Percentiles rank a stretch among this genome's conserved stretches.
phyloP scores from a whole-genome alignment of 306 rosid species.

The Fagus crenata region DNA sequence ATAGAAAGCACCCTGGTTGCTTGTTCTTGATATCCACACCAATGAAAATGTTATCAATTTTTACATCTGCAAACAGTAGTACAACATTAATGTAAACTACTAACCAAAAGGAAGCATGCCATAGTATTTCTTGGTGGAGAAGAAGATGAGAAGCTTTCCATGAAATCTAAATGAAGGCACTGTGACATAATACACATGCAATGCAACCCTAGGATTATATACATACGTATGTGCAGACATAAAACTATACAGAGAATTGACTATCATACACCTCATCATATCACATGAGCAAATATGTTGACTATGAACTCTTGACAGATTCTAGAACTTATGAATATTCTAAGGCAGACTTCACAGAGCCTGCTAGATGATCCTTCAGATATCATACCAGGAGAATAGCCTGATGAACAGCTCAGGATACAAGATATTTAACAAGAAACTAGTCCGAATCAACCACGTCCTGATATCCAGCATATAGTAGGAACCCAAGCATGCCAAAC shows the following conservation, averaged over 20 bases:
- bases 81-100: constrained; percentile 19
- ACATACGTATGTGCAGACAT: background rate
- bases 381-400: background rate
- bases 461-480: background rate
- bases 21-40: constrained; percentile 40
- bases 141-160: constrained; percentile 23
- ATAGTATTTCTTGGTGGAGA: constrained; percentile 21
- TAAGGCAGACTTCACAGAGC: too few species aligned
- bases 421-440: background rate
- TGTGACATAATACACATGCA: background rate
- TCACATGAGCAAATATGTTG: background rate
- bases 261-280: background rate
- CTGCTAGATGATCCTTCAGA: too few species aligned
- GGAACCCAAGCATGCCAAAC: constrained; percentile 1
- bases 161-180: background rate
- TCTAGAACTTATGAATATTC: too few species aligned
- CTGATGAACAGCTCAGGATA: background rate
- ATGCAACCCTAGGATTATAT: background rate
- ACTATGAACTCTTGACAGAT: background rate
- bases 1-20: constrained; percentile 26
- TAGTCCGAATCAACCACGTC: background rate
- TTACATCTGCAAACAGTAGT: constrained; percentile 29
- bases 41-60: constrained; percentile 54
- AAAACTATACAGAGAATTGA: background rate
- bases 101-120: constrained; percentile 28